phyloP scores from a whole-genome alignment of 2,329 filamentous ascomycete genomes.

The Didymella pomorum region DNA sequence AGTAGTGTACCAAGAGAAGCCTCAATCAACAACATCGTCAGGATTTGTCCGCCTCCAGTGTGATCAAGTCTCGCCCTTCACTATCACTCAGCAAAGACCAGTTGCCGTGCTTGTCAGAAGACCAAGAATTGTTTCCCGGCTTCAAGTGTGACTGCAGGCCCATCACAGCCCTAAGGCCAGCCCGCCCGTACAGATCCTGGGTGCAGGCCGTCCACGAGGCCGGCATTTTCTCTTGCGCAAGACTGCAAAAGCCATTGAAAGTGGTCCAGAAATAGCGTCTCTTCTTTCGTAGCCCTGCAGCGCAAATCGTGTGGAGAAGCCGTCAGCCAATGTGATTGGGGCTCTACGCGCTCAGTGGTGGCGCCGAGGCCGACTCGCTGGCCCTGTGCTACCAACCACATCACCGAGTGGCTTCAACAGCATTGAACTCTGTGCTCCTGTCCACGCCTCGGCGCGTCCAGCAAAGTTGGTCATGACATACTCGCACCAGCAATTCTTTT shows the following conservation, averaged over 20 bases:
- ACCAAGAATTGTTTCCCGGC: conserved; percentile 22
- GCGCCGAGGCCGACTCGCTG: conserved; percentile 30
- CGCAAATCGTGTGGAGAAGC: conserved; percentile 17
- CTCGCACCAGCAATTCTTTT: conserved; percentile 27
- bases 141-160: conserved; percentile 32
- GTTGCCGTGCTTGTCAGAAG: conserved; percentile 15
- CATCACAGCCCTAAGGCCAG: conserved; percentile 41
- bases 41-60: neutral
- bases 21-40: neutral
- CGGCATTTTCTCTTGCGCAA: conserved; percentile 17
- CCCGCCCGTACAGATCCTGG: conserved; percentile 25
- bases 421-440: conserved; percentile 29
- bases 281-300: conserved; percentile 30
- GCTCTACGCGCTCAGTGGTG: conserved; percentile 18
- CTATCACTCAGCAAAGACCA: conserved; percentile 26
- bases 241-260: conserved; percentile 13
- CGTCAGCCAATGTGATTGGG: conserved; percentile 19
- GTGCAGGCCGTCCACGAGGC: conserved; percentile 23
- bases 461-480: conserved; percentile 30
- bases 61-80: conserved; percentile 12
- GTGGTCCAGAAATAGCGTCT: conserved; percentile 39
- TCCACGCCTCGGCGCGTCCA: conserved; percentile 44
- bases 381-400: conserved; percentile 47
- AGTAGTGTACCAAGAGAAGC: neutral
- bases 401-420: conserved; percentile 34